Evolutionary conservation across 23 red algal genomes (phyloP).

Genomic region (Gracilariopsis chorda): DNA sequence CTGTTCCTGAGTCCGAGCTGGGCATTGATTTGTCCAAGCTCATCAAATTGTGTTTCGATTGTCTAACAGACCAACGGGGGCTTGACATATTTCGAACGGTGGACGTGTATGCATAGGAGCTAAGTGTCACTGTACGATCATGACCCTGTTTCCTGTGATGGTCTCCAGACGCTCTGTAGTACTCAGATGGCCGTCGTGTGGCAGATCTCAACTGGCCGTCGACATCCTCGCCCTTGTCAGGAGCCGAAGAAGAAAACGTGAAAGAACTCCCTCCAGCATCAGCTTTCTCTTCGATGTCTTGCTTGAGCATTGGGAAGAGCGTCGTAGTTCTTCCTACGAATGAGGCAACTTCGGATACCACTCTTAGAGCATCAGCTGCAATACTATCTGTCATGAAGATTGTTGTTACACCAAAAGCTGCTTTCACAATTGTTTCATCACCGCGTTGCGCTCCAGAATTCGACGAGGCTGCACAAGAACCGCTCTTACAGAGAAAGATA

Average conservation of each 20-base stretch:
- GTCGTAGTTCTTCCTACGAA: slow-evolving; percentile 16
- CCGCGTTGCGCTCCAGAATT: background rate
- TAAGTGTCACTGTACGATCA: too few species aligned
- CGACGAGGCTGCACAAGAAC: background rate
- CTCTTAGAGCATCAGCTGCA: slow-evolving; percentile 33
- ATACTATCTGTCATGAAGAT: slow-evolving; percentile 39
- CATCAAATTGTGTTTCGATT: too few species aligned
- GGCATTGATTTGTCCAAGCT: too few species aligned
- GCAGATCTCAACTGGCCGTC: background rate
- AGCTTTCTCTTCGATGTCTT: background rate
- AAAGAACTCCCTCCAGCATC: background rate
- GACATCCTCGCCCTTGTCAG: background rate
- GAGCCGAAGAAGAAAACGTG: background rate
- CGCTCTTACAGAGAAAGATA: slow-evolving; percentile 30
- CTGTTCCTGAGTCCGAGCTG: too few species aligned
- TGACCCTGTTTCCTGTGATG: too few species aligned
- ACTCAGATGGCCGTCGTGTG: too few species aligned
- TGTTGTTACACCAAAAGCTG: slow-evolving; percentile 15
- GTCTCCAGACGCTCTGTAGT: too few species aligned
- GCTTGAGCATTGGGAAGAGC: slow-evolving; percentile 32
- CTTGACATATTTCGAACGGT: too few species aligned
- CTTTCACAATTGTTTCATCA: slow-evolving; percentile 14
- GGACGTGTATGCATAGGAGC: too few species aligned
- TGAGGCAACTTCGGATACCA: slow-evolving; percentile 55
- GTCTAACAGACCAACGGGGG: too few species aligned